Percentiles rank a stretch among this genome's conserved stretches.
phyloP scores from a whole-genome alignment of 371 early-diverging fungal genomes.

The Mortierella sp. region DNA sequence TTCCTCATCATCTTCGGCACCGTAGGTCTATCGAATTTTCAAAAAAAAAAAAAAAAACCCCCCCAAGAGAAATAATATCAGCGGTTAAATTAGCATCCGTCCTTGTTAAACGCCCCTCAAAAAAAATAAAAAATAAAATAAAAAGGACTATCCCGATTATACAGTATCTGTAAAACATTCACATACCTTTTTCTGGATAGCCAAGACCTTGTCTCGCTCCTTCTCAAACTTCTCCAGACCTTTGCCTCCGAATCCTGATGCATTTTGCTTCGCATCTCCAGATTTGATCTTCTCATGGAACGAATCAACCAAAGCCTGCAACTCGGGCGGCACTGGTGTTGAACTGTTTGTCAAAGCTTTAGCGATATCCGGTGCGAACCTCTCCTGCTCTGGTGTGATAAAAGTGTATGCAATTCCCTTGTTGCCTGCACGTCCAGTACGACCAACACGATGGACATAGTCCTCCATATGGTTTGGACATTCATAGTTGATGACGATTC shows the following conservation, averaged over 20 bases:
- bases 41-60: too few species aligned
- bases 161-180: background rate
- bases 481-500: slow-evolving; percentile 98
- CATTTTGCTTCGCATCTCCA: slow-evolving; percentile 85
- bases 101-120: too few species aligned
- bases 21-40: slow-evolving; percentile 67
- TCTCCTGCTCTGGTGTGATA: slow-evolving; percentile 93
- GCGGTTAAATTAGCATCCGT: background rate
- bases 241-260: slow-evolving; percentile 98
- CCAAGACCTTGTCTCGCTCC: slow-evolving; percentile 91
- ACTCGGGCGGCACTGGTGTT: slow-evolving; percentile 78
- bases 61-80: background rate
- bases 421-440: slow-evolving; percentile 98
- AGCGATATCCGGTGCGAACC: slow-evolving; percentile 93
- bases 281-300: slow-evolving; percentile 91
- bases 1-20: slow-evolving; percentile 79
- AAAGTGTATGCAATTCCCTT: slow-evolving; percentile 98
- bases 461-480: slow-evolving; percentile 99
- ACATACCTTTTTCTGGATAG: slow-evolving; percentile 87
- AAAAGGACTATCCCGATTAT: too few species aligned
- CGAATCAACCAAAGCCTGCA: slow-evolving; percentile 83
- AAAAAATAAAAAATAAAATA: too few species aligned
- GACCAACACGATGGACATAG: slow-evolving; percentile 98
- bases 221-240: slow-evolving; percentile 95
- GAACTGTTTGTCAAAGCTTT: slow-evolving; percentile 89